Conservation (phyloP, 2,329 filamentous ascomycete species). For the Colletotrichum neosansevieriae region DNA sequence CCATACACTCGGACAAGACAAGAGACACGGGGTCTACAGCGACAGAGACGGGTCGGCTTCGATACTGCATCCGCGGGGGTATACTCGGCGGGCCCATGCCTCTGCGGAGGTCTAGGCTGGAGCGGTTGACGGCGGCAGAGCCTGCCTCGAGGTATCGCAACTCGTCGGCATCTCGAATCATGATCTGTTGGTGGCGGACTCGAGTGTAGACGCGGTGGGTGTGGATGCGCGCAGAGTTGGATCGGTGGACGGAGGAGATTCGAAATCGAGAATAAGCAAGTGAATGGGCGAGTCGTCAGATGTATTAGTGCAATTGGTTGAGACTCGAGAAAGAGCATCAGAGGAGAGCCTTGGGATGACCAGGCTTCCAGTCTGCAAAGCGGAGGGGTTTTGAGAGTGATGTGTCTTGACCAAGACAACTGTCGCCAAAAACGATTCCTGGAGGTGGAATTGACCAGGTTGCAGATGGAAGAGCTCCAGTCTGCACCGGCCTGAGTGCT, state of each 20-base stretch:
- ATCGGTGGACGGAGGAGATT: constrained; percentile 11
- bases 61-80: constrained; percentile 66
- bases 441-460: constrained; percentile 36
- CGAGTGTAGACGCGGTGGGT: neutral
- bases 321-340: neutral
- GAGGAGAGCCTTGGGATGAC: constrained; percentile 13
- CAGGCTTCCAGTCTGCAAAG: constrained; percentile 16
- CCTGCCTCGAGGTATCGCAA: constrained; percentile 26
- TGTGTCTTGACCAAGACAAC: constrained; percentile 31
- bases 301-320: neutral
- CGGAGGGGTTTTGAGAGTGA: constrained; percentile 14
- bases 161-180: constrained; percentile 36
- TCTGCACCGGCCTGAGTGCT: no score
- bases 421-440: constrained; percentile 28
- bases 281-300: neutral
- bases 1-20: constrained; percentile 98
- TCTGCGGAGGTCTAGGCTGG: constrained; percentile 42
- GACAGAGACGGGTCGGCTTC: constrained; percentile 76
- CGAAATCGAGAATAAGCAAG: neutral
- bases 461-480: constrained; percentile 25
- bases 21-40: constrained; percentile 91
- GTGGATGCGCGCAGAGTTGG: constrained; percentile 2
- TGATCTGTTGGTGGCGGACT: constrained; percentile 24
- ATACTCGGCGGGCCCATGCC: constrained; percentile 42
- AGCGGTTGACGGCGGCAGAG: constrained; percentile 15